Evolutionary conservation across 1,284 basidiomycete species (phyloP).

Genomic region (Cutaneotrichosporon sp.): DNA sequence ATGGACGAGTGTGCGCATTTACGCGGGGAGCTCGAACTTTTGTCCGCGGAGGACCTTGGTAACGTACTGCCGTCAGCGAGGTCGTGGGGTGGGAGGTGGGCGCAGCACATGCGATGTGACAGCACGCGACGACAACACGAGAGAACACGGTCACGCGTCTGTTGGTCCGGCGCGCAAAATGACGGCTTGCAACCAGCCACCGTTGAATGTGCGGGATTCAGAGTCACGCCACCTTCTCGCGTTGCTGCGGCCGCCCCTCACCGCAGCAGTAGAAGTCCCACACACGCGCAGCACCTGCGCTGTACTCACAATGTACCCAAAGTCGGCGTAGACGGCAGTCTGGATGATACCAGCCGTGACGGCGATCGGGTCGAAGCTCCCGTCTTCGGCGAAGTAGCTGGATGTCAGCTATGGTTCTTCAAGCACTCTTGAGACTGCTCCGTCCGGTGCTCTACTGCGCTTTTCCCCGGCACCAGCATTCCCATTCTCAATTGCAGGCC

Average conservation of each 20-base stretch:
- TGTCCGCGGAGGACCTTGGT: constrained; percentile 56
- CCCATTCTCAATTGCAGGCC: no score
- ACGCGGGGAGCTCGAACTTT: constrained; percentile 55
- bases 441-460: no score
- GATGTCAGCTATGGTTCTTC: not conserved
- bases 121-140: no score
- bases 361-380: constrained; percentile 84
- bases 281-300: not conserved
- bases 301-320: constrained; percentile 58
- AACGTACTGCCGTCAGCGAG: constrained; percentile 12
- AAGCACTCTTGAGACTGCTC: no score
- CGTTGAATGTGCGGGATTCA: not conserved
- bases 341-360: constrained; percentile 92
- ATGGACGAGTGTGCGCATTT: constrained; percentile 11
- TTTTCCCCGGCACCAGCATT: not conserved
- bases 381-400: constrained; percentile 81
- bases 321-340: constrained; percentile 94
- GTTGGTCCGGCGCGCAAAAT: not conserved
- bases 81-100: not conserved
- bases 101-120: not conserved
- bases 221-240: constrained; percentile 59
- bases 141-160: not conserved
- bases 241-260: no score
- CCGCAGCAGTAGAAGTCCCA: constrained; percentile 59
- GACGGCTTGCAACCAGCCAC: not conserved